Evolutionary conservation across 192 early-diverging fungal genomes (phyloP), one percentile per base, ranked within the genome.

Genomic region (Coemansia furcata): DNA sequence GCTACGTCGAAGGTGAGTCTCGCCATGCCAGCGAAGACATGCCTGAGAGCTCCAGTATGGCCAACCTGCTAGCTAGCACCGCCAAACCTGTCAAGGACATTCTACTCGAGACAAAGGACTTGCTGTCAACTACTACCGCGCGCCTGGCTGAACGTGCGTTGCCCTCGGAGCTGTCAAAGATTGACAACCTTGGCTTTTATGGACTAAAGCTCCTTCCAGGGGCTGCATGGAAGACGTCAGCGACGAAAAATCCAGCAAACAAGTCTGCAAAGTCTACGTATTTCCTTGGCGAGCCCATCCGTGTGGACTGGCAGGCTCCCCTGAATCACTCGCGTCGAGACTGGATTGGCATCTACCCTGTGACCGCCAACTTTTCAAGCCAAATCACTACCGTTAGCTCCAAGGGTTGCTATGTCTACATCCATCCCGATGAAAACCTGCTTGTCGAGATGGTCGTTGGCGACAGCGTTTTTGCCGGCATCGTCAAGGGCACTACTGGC

Each of bases 321-420:
- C 67, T 73, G 60, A 89, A 78, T 66, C 91, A 95, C 69, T 84
- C 88, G 37, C 72, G 83, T 19, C 73, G 84, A 54, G 96, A 98
- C 78, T 98, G 96, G 96, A 90, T 98, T 71, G 96, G 96, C 33
- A 80, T 97, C 6, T 98, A 97, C 72, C 87, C 86, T 14, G 87
- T 93, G 0, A 87, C 86, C 0, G 84, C 87, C 26, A 97, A 98
- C 77, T 88, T 86, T 49, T 89, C 87, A 35, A 76, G 74, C 23
- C 85, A 85, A 39, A 83, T 98, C 32, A 96, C 96, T 3, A 94
- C 86, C 3, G 85, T 86, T 0, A 86, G 88, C 54, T 95, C 93
- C 42, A 81, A 84, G 66, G 87, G 88, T 26, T 83, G 86, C 8
- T 97, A 86, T 80, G 73, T 90, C 59, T 93, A 86, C 86, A 74